Percentiles rank a stretch among this genome's conserved stretches.
phyloP scores from a whole-genome alignment of 2,329 filamentous ascomycete genomes.

The Penicillium concentricum region DNA sequence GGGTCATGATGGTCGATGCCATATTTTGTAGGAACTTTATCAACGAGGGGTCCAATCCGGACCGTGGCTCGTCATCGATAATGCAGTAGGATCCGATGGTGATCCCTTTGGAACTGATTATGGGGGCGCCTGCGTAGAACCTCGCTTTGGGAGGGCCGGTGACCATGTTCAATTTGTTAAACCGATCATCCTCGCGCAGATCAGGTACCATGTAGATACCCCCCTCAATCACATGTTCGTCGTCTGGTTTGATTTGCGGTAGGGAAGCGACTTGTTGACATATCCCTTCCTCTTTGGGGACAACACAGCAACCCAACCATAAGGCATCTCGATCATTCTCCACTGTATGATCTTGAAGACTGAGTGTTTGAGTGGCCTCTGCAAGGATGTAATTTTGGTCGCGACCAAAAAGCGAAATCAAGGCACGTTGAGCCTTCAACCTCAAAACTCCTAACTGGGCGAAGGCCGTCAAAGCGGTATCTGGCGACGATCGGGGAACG shows the following conservation, averaged over 20 bases:
- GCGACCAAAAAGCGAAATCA: constrained; percentile 54
- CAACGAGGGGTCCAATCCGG: constrained; percentile 28
- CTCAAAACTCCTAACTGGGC: constrained; percentile 50
- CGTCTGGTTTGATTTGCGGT: not conserved
- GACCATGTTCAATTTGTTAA: constrained; percentile 29
- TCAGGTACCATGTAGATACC: constrained; percentile 30
- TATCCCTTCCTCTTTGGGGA: constrained; percentile 23
- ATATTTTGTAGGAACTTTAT: constrained; percentile 58
- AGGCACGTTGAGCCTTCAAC: constrained; percentile 41
- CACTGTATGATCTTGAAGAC: not conserved
- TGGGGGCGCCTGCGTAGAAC: constrained; percentile 59
- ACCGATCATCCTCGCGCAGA: constrained; percentile 30
- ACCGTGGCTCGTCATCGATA: constrained; percentile 53
- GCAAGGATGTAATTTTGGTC: constrained; percentile 51
- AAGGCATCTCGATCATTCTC: constrained; percentile 20
- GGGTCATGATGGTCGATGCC: constrained; percentile 56
- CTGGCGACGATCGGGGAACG: constrained; percentile 14
- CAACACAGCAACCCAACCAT: constrained; percentile 29
- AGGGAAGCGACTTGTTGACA: constrained; percentile 21
- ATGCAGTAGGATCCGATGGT: constrained; percentile 59
- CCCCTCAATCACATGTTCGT: not conserved
- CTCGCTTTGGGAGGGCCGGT: constrained; percentile 26
- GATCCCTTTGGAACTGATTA: constrained; percentile 53
- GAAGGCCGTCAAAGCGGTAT: constrained; percentile 45
- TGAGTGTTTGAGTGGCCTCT: constrained; percentile 43